These are phyloP conservation scores for Ambrosiella cleistominuta DNA, from an alignment of 2,329 filamentous ascomycete species.

Conservation along the genomic window DNA sequence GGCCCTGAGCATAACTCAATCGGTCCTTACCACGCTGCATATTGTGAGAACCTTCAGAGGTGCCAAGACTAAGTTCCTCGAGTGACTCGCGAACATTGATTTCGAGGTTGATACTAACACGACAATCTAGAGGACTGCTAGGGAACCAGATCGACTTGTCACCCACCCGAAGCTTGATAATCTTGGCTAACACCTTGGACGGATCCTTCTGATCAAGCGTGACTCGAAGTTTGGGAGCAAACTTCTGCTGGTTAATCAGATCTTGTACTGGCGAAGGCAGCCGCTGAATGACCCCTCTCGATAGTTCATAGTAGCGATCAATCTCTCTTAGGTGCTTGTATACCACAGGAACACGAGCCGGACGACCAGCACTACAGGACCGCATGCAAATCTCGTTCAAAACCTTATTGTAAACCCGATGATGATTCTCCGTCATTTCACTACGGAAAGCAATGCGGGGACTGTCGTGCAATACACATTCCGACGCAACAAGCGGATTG, in stretches of 20 bases:
- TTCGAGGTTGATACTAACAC: conserved; percentile 88
- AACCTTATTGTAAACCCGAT: conserved; percentile 67
- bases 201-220: conserved; percentile 50
- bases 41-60: conserved; percentile 15
- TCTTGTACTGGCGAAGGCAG: not conserved
- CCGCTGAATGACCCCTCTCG: conserved; percentile 33
- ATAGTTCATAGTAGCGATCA: conserved; percentile 70
- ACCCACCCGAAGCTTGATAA: conserved; percentile 76
- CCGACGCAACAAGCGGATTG: conserved; percentile 47
- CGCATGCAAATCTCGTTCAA: conserved; percentile 49
- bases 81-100: conserved; percentile 63
- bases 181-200: conserved; percentile 54
- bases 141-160: conserved; percentile 83
- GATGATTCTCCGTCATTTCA: conserved; percentile 79
- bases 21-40: conserved; percentile 61
- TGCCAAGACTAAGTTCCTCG: conserved; percentile 31
- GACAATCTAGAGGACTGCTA: conserved; percentile 62
- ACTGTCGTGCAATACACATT: conserved; percentile 48
- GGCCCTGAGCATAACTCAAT: conserved; percentile 73
- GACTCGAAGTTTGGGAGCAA: conserved; percentile 49
- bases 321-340: conserved; percentile 72
- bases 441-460: conserved; percentile 58
- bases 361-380: not conserved
- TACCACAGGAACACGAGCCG: conserved; percentile 43
- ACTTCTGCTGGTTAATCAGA: conserved; percentile 15